Evolutionary conservation across 1,284 basidiomycete genomes (phyloP).

Genomic region (Schizophyllum amplum): DNA sequence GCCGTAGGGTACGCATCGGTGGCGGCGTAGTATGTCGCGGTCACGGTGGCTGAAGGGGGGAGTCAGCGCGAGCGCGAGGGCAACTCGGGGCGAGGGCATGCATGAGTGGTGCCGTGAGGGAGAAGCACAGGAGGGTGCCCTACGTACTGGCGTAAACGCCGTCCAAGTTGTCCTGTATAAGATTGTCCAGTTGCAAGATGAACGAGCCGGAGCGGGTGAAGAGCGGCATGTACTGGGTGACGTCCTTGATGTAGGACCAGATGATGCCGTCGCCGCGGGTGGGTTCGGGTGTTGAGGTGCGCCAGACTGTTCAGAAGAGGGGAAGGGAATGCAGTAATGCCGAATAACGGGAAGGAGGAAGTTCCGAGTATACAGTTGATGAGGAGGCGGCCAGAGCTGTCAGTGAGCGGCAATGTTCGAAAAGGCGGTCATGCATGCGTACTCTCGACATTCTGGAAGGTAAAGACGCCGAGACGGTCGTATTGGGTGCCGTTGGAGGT

Average conservation of each 20-base stretch:
- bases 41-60: constrained; percentile 43
- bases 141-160: constrained; percentile 64
- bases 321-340: constrained; percentile 1
- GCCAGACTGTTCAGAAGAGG: constrained; percentile 48
- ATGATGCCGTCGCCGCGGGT: constrained; percentile 57
- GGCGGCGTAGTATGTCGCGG: constrained; percentile 64
- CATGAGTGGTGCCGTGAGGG: neutral
- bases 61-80: neutral
- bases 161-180: constrained; percentile 46
- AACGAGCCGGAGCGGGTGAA: constrained; percentile 61
- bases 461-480: constrained; percentile 65
- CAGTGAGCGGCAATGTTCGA: too few species aligned
- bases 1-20: constrained; percentile 47
- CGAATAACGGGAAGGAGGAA: neutral
- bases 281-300: constrained; percentile 74
- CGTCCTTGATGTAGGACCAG: constrained; percentile 75
- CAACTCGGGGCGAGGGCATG: neutral
- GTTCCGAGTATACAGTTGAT: neutral
- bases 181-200: constrained; percentile 66
- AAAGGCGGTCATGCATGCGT: constrained; percentile 21
- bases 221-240: constrained; percentile 62
- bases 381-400: too few species aligned
- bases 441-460: constrained; percentile 72
- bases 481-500: constrained; percentile 74
- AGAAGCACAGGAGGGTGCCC: too few species aligned